These are phyloP conservation scores for Colletotrichum godetiae DNA, from an alignment of 2,329 filamentous ascomycete genomes.

Conservation along the genomic window DNA sequence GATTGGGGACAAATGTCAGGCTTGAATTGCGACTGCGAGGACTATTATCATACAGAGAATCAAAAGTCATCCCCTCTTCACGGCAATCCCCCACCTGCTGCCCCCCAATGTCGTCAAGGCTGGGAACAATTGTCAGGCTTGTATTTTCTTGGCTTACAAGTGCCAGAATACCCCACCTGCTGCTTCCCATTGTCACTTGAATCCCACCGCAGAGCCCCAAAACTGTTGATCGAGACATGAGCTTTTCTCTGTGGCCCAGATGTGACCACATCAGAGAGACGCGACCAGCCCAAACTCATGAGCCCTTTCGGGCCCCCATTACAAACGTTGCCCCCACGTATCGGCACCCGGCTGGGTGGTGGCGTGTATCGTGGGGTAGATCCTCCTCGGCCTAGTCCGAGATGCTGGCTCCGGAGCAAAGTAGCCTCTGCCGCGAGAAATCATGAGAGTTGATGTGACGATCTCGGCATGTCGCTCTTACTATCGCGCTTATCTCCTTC, in stretches of 20 bases:
- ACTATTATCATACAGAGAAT: slow-evolving; percentile 39
- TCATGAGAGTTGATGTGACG: slow-evolving; percentile 22
- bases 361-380: slow-evolving; percentile 42
- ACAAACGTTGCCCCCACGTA: slow-evolving; percentile 39
- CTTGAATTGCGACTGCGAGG: slow-evolving; percentile 49
- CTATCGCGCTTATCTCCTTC: slow-evolving; percentile 70
- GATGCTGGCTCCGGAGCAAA: slow-evolving; percentile 69
- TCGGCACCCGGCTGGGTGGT: slow-evolving; percentile 39
- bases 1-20: slow-evolving; percentile 42
- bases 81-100: slow-evolving; percentile 47
- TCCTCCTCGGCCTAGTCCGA: slow-evolving; percentile 66
- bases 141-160: slow-evolving; percentile 34
- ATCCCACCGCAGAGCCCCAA: slow-evolving; percentile 35
- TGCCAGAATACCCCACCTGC: slow-evolving; percentile 48
- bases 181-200: slow-evolving; percentile 44
- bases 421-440: slow-evolving; percentile 53
- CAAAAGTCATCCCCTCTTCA: slow-evolving; percentile 44
- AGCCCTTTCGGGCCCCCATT: slow-evolving; percentile 17
- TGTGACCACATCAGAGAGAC: slow-evolving; percentile 52
- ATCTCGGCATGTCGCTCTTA: slow-evolving; percentile 55
- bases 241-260: slow-evolving; percentile 46
- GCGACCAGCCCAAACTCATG: slow-evolving; percentile 61
- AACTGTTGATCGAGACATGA: slow-evolving; percentile 46
- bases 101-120: slow-evolving; percentile 41
- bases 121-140: slow-evolving; percentile 46